Percentiles rank a stretch among this genome's conserved stretches.
phyloP scores from a whole-genome alignment of 257 asterid species.

The Sherardia arvensis region DNA sequence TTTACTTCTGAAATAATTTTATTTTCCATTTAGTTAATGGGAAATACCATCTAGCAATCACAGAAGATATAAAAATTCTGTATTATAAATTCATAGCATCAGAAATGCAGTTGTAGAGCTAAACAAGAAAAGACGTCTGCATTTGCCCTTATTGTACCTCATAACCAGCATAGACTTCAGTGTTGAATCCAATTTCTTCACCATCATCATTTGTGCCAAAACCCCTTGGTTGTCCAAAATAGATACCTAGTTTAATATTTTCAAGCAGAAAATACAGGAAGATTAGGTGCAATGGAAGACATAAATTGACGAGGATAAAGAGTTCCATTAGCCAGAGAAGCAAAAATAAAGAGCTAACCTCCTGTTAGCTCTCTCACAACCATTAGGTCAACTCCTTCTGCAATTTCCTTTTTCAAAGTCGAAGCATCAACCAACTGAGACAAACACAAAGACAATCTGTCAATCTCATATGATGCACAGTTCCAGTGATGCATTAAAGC shows the following conservation, averaged over 20 bases:
- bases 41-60: not conserved
- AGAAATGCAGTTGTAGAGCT: not conserved
- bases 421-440: slow-evolving; percentile 90
- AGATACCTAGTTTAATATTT: slow-evolving; percentile 49
- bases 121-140: not conserved
- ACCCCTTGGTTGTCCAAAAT: slow-evolving; percentile 97
- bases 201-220: slow-evolving; percentile 66
- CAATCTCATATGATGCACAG: not conserved
- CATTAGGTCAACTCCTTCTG: slow-evolving; percentile 97
- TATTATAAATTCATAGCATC: not conserved
- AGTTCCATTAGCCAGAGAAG: not conserved
- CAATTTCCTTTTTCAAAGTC: slow-evolving; percentile 85
- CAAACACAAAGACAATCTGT: slow-evolving; percentile 6
- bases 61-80: not conserved
- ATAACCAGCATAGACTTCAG: slow-evolving; percentile 74
- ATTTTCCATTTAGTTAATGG: not conserved
- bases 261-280: not conserved
- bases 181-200: slow-evolving; percentile 85
- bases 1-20: not conserved
- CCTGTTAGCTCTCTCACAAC: slow-evolving; percentile 98
- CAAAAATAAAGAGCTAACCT: slow-evolving; percentile 38
- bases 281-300: not conserved
- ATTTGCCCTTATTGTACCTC: slow-evolving; percentile 45
- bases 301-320: not conserved
- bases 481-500: not conserved